A percentile compares a stretch with the other conserved stretches of the same genome.
phyloP scores from a whole-genome alignment of 1,284 basidiomycete genomes.

The Exobasidium rhododendri region DNA sequence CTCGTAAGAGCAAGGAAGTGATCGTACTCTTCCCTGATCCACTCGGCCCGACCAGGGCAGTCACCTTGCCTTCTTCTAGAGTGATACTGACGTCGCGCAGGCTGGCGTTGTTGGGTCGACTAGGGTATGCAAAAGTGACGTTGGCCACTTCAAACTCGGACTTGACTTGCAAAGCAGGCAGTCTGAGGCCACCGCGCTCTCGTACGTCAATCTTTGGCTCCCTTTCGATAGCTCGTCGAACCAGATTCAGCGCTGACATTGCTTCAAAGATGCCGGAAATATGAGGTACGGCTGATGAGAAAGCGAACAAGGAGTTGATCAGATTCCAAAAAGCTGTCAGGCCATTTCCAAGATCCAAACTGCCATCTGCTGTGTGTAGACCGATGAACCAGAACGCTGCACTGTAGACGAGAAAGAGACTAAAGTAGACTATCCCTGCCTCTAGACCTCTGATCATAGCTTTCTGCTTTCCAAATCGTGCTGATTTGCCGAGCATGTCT shows the following conservation, averaged over 20 bases:
- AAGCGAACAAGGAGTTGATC: constrained; percentile 46
- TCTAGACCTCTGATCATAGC: constrained; percentile 45
- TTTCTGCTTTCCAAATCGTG: constrained; percentile 48
- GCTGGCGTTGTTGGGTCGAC: constrained; percentile 36
- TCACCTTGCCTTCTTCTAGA: constrained; percentile 45
- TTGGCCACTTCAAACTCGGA: constrained; percentile 30
- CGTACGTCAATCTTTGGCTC: constrained; percentile 50
- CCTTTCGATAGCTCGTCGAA: constrained; percentile 45
- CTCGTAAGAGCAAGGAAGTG: constrained; percentile 55
- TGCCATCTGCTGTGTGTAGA: constrained; percentile 32
- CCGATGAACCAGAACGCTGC: constrained; percentile 46
- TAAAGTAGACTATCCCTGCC: constrained; percentile 36
- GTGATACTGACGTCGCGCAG: constrained; percentile 37
- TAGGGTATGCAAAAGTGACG: constrained; percentile 50
- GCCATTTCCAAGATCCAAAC: constrained; percentile 29
- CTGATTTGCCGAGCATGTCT: constrained; percentile 51
- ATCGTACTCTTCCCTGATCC: constrained; percentile 57
- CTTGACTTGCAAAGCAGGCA: constrained; percentile 3
- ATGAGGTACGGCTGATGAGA: constrained; percentile 49
- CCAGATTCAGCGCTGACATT: constrained; percentile 31
- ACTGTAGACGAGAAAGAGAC: constrained; percentile 37
- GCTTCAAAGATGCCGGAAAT: constrained; percentile 44
- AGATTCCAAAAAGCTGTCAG: constrained; percentile 50
- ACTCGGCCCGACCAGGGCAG: constrained; percentile 53
- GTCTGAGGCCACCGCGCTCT: constrained; percentile 20